A percentile compares a stretch with the other conserved stretches of the same genome.
phyloP scores from a whole-genome alignment of 306 rosid genomes.

The Leucaena leucocephala region DNA sequence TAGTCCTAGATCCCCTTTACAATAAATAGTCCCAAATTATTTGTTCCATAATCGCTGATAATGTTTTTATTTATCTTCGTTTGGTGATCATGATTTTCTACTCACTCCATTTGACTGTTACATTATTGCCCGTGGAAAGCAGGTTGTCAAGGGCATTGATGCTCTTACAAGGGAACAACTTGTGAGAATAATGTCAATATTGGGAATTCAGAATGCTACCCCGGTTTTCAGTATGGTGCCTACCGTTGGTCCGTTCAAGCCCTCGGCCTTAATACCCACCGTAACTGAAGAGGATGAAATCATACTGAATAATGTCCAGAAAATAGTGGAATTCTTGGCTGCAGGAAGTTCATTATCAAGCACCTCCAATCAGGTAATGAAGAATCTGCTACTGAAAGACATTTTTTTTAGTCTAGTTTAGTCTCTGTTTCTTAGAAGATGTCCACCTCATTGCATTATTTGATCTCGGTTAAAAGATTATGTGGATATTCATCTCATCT shows the following conservation, averaged over 20 bases:
- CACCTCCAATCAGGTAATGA: conserved; percentile 67
- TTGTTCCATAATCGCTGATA: neutral
- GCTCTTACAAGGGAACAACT: conserved; percentile 95
- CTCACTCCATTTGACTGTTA: conserved; percentile 22
- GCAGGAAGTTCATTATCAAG: conserved; percentile 82
- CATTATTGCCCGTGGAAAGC: conserved; percentile 37
- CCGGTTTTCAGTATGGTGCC: conserved; percentile 93
- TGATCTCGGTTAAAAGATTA: conserved; percentile 3
- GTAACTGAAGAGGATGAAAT: conserved; percentile 84
- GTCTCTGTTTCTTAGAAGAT: neutral
- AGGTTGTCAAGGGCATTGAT: conserved; percentile 97
- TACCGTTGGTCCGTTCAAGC: conserved; percentile 72
- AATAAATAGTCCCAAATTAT: neutral
- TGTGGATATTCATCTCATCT: neutral
- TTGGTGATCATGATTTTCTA: neutral
- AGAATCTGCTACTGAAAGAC: conserved; percentile 16
- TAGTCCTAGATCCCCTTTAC: neutral
- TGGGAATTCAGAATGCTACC: conserved; percentile 74
- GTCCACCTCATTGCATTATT: neutral
- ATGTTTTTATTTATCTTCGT: neutral
- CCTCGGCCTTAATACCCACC: conserved; percentile 80
- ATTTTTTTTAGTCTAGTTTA: neutral
- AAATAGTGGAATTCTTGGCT: conserved; percentile 75
- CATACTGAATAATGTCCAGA: conserved; percentile 90
- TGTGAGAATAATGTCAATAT: conserved; percentile 66